These are phyloP conservation scores for Talaromyces sp. DNA, from an alignment of 2,329 filamentous ascomycete species.

Conservation along the genomic window DNA sequence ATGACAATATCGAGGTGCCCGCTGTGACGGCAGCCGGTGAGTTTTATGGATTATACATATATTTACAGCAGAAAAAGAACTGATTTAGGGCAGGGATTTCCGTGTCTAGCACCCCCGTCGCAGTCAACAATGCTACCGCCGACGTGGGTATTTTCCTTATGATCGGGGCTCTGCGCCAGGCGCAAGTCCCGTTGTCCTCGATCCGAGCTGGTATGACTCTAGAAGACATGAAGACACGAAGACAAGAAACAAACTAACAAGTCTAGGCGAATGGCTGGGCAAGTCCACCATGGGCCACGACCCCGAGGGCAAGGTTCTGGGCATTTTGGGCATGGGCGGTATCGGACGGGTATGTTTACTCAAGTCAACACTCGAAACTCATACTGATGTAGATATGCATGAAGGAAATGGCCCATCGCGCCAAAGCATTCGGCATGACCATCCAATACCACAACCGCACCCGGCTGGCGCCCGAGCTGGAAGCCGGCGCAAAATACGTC, in stretches of 20 bases:
- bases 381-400: background rate
- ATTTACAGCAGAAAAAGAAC: background rate
- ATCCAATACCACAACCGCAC: slow-evolving; percentile 46
- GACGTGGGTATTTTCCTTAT: slow-evolving; percentile 46
- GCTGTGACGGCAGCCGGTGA: slow-evolving; percentile 46
- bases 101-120: slow-evolving; percentile 43
- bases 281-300: slow-evolving; percentile 41
- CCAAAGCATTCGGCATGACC: slow-evolving; percentile 43
- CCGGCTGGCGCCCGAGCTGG: slow-evolving; percentile 36
- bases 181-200: slow-evolving; percentile 37
- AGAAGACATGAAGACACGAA: background rate
- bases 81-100: slow-evolving; percentile 25
- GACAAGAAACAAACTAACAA: background rate
- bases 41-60: background rate
- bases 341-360: slow-evolving; percentile 38
- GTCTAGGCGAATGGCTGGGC: slow-evolving; percentile 37
- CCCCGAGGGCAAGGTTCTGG: slow-evolving; percentile 41
- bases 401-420: slow-evolving; percentile 43
- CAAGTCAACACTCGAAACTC: background rate
- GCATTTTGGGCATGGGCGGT: slow-evolving; percentile 46
- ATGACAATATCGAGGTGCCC: slow-evolving; percentile 56
- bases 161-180: slow-evolving; percentile 44
- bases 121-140: slow-evolving; percentile 45
- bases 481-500: slow-evolving; percentile 40
- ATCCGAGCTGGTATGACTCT: slow-evolving; percentile 33